Evolutionary conservation across 345 rosid species (phyloP).

Genomic region (Crucihimalaya himalaica): DNA sequence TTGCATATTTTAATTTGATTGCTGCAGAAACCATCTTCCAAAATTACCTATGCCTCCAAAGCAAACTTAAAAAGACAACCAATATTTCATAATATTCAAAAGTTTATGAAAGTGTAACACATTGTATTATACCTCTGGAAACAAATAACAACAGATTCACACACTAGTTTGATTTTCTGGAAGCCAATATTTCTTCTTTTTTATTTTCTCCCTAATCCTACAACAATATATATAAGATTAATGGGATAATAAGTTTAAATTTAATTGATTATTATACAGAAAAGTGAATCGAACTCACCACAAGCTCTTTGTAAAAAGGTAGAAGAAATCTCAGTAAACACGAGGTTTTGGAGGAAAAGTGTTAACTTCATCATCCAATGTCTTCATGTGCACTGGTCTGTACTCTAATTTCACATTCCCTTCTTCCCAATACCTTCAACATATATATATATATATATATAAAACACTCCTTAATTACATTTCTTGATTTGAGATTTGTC

Average conservation of each 20-base stretch:
- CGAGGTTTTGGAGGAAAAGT: slow-evolving; percentile 94
- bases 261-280: not conserved
- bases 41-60: no score
- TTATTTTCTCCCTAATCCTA: not conserved
- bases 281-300: not conserved
- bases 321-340: slow-evolving; percentile 57
- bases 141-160: no score
- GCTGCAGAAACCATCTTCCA: no score
- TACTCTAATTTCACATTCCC: slow-evolving; percentile 84
- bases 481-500: not conserved
- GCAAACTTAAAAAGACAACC: no score
- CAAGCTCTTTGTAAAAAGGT: not conserved
- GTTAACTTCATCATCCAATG: slow-evolving; percentile 78
- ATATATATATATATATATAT: not conserved
- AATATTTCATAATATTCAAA: no score
- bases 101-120: no score
- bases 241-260: not conserved
- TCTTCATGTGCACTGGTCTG: slow-evolving; percentile 94
- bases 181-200: no score
- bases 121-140: no score
- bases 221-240: not conserved
- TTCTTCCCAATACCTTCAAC: slow-evolving; percentile 82
- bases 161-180: no score
- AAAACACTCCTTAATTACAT: not conserved
- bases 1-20: no score